phyloP scores from a whole-genome alignment of 352 stramenopile genomes.

The Plasmopara viticola region DNA sequence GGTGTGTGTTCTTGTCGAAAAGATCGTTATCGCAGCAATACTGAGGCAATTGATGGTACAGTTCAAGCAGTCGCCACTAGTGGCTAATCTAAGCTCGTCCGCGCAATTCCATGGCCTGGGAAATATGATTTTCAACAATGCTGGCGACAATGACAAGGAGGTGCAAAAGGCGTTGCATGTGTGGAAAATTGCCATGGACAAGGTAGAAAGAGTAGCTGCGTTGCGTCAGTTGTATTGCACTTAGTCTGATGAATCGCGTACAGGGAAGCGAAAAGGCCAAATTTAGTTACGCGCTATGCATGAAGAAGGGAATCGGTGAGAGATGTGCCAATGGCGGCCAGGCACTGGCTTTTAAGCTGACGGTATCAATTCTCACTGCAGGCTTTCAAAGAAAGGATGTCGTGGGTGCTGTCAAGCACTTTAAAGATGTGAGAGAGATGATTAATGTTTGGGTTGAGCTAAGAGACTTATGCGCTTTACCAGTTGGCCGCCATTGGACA shows the following conservation, averaged over 20 bases:
- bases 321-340: background rate
- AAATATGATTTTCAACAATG: constrained; percentile 84
- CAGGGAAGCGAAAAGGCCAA: constrained; percentile 76
- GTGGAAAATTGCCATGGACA: constrained; percentile 80
- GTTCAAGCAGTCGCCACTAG: constrained; percentile 64
- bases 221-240: background rate
- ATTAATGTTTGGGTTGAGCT: constrained; percentile 1
- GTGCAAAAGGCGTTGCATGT: constrained; percentile 69
- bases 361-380: constrained; percentile 4
- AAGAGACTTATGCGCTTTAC: background rate
- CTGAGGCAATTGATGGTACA: constrained; percentile 8
- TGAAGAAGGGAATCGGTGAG: constrained; percentile 73
- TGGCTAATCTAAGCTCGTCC: constrained; percentile 45
- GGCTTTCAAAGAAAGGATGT: constrained; percentile 57
- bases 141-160: constrained; percentile 45
- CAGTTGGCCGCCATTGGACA: constrained; percentile 56
- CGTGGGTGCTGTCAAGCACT: constrained; percentile 49
- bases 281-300: constrained; percentile 78
- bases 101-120: constrained; percentile 61
- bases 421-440: constrained; percentile 48
- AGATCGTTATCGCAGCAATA: background rate
- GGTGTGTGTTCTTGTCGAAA: constrained; percentile 11
- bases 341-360: background rate
- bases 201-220: constrained; percentile 19
- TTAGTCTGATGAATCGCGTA: background rate